Conservation (phyloP, 2,329 filamentous ascomycete species). For the Colletotrichum musicola region DNA sequence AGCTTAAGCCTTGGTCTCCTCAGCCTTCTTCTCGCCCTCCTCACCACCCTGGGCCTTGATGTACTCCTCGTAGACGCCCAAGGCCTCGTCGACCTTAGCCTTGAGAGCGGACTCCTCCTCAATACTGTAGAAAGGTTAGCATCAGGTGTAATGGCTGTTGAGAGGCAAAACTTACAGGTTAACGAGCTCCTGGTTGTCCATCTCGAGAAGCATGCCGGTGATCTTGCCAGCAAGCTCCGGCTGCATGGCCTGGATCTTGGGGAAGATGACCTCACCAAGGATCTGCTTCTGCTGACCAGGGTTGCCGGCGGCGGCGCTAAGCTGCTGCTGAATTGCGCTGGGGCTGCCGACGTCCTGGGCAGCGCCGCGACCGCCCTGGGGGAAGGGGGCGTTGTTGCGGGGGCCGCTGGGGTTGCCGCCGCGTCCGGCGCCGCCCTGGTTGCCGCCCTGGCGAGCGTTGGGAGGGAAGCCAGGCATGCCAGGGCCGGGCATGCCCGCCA, state of each 20-base stretch:
- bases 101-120: slow-evolving; percentile 90
- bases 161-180: slow-evolving; percentile 82
- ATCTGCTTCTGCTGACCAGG: slow-evolving; percentile 97
- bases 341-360: slow-evolving; percentile 46
- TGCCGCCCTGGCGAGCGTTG: slow-evolving; percentile 65
- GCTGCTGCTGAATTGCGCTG: slow-evolving; percentile 68
- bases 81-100: slow-evolving; percentile 96
- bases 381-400: slow-evolving; percentile 58
- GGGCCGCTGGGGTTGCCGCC: slow-evolving; percentile 55
- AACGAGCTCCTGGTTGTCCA: slow-evolving; percentile 96
- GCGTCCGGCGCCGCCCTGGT: slow-evolving; percentile 59
- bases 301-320: slow-evolving; percentile 63
- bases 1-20: slow-evolving; percentile 56
- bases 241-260: slow-evolving; percentile 96
- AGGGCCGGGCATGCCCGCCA: slow-evolving; percentile 62
- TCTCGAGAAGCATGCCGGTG: slow-evolving; percentile 99
- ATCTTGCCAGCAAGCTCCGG: slow-evolving; percentile 98
- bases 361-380: slow-evolving; percentile 62
- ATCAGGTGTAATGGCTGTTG: not conserved
- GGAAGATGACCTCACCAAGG: slow-evolving; percentile 96
- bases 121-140: slow-evolving; percentile 69
- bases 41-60: slow-evolving; percentile 82
- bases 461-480: slow-evolving; percentile 70
- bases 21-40: slow-evolving; percentile 66
- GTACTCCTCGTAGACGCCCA: slow-evolving; percentile 98